Conservation (phyloP, 768 basidiomycete species). For the Filobasidium floriforme region DNA sequence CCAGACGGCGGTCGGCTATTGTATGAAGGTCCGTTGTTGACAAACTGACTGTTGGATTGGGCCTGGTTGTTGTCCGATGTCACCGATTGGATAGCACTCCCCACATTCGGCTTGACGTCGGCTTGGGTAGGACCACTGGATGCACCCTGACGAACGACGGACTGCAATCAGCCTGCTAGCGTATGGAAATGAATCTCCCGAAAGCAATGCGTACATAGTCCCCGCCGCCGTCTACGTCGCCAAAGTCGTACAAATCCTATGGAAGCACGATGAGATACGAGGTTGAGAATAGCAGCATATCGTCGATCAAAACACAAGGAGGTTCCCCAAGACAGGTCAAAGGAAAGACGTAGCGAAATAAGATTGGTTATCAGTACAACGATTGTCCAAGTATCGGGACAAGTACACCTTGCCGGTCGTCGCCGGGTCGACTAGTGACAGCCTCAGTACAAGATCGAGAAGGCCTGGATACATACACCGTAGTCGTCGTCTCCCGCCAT, state of each 20-base stretch:
- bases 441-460: background rate
- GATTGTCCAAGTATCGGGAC: background rate
- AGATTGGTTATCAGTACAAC: conserved; percentile 12
- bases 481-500: conserved; percentile 8
- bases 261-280: background rate
- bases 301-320: background rate
- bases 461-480: conserved; percentile 3
- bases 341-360: background rate
- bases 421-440: background rate
- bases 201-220: conserved; percentile 2
- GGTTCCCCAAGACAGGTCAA: background rate
- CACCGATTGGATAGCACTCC: conserved; percentile 3
- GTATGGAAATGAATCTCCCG: background rate
- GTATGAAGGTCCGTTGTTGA: background rate
- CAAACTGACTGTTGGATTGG: conserved; percentile 4
- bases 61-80: conserved; percentile 11
- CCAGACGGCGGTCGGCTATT: background rate
- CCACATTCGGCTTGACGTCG: conserved; percentile 3
- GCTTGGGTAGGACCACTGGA: background rate
- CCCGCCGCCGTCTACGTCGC: conserved; percentile 19
- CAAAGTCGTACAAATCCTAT: conserved; percentile 24
- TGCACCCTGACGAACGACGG: background rate
- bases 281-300: background rate
- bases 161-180: background rate
- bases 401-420: background rate